A percentile compares a stretch with the other conserved stretches of the same genome.
Evolutionary conservation across 2,329 filamentous ascomycete genomes (phyloP).

Genomic region (Elsinoe perseae): DNA sequence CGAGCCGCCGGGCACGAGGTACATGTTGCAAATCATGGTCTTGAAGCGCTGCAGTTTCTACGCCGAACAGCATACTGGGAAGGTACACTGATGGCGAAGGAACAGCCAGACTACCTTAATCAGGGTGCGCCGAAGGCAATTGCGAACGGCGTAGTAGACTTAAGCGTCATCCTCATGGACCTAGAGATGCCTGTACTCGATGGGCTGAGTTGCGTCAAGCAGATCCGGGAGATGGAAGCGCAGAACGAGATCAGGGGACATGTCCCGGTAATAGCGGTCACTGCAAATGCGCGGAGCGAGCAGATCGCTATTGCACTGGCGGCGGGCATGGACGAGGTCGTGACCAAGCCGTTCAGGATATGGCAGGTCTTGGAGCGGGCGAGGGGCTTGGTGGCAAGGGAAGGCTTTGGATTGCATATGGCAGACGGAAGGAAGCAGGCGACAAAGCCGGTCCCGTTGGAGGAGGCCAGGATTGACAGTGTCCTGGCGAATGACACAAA

Average conservation of each 20-base stretch:
- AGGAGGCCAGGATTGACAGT: constrained; percentile 11
- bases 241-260: constrained; percentile 17
- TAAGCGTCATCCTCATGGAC: constrained; percentile 27
- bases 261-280: constrained; percentile 26
- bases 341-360: constrained; percentile 15
- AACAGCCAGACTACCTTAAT: constrained; percentile 13
- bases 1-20: constrained; percentile 18
- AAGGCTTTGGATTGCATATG: background rate
- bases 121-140: background rate
- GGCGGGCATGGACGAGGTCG: constrained; percentile 23
- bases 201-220: constrained; percentile 23
- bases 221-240: constrained; percentile 24
- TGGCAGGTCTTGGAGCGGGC: constrained; percentile 13
- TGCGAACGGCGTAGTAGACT: background rate
- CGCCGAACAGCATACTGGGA: constrained; percentile 21
- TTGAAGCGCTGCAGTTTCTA: constrained; percentile 31
- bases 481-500: background rate
- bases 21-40: constrained; percentile 33
- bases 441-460: background rate
- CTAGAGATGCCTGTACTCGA: constrained; percentile 30
- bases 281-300: constrained; percentile 26
- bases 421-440: background rate
- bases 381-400: constrained; percentile 4
- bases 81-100: background rate
- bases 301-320: constrained; percentile 23